Evolutionary conservation across 371 early-diverging fungal species (phyloP).

Genomic region (Apophysomyces trapeziformis): DNA sequence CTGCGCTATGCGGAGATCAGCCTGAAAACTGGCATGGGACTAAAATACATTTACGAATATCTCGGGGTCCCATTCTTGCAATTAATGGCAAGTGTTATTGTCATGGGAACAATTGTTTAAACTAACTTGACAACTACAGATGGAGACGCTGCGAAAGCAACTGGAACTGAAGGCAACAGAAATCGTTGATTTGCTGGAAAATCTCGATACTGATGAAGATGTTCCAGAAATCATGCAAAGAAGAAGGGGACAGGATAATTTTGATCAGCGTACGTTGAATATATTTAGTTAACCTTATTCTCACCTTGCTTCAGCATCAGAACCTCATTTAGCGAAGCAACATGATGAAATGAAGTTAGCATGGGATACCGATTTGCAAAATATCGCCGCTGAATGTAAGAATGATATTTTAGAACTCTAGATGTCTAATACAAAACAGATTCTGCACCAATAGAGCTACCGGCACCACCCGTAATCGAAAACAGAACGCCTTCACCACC

Average conservation of each 20-base stretch:
- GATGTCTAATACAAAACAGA: not conserved
- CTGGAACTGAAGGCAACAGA: conserved; percentile 60
- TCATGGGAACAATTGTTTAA: not conserved
- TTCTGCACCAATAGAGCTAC: conserved; percentile 15
- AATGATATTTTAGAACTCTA: conserved; percentile 4
- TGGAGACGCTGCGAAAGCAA: conserved; percentile 62
- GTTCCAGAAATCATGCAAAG: conserved; percentile 46
- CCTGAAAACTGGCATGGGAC: conserved; percentile 64
- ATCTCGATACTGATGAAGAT: conserved; percentile 32
- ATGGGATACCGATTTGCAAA: conserved; percentile 49
- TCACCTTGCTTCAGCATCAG: conserved; percentile 29
- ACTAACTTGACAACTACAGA: conserved; percentile 29
- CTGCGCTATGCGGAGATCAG: conserved; percentile 66
- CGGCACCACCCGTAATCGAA: conserved; percentile 16
- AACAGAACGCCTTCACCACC: conserved; percentile 50
- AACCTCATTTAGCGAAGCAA: conserved; percentile 38
- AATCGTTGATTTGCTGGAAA: conserved; percentile 44
- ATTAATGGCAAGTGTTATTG: conserved; percentile 50
- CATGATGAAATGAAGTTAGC: conserved; percentile 39
- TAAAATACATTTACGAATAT: conserved; percentile 65
- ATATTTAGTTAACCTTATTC: not conserved
- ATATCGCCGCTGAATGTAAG: conserved; percentile 42
- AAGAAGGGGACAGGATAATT: conserved; percentile 46
- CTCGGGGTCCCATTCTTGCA: conserved; percentile 68
- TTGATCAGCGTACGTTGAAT: conserved; percentile 44